phyloP scores from a whole-genome alignment of 1,139 yeast genomes.

The Kurtzmaniella quercitrusa region DNA sequence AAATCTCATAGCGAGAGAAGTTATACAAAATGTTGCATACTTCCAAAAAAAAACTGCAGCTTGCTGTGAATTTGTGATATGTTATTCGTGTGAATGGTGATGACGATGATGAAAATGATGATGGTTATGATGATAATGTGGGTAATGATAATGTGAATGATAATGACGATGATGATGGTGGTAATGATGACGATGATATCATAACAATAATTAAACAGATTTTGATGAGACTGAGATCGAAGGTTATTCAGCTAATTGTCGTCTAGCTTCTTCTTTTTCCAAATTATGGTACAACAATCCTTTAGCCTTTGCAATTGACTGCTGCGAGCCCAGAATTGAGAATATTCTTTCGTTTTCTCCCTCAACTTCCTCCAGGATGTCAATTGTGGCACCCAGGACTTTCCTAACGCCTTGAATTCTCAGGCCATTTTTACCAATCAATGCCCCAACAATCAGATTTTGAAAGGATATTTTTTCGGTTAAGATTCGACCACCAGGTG shows the following conservation, averaged over 20 bases:
- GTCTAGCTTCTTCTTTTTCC: constrained; percentile 74
- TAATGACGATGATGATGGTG: not conserved
- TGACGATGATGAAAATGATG: not conserved
- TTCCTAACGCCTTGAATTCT: constrained; percentile 85
- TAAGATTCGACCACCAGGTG: constrained; percentile 1
- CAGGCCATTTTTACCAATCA: constrained; percentile 83
- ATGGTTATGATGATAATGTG: not conserved
- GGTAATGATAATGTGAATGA: not conserved
- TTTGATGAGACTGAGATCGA: not conserved
- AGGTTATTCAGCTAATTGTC: constrained; percentile 28
- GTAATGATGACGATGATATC: not conserved
- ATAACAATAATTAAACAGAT: not conserved
- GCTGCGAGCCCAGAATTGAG: constrained; percentile 65
- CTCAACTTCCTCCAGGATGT: constrained; percentile 70
- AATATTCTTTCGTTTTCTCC: constrained; percentile 65
- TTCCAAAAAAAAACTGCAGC: not conserved
- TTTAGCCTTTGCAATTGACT: constrained; percentile 67
- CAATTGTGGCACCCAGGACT: constrained; percentile 75
- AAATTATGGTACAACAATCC: constrained; percentile 66
- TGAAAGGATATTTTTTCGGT: constrained; percentile 50
- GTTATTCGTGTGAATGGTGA: not conserved
- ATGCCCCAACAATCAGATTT: constrained; percentile 83
- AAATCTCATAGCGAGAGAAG: not conserved
- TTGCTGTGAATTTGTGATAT: not conserved
- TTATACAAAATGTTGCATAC: not conserved